Evolutionary conservation across 2,329 filamentous ascomycete genomes (phyloP).

Genomic region (Fusarium graminum): DNA sequence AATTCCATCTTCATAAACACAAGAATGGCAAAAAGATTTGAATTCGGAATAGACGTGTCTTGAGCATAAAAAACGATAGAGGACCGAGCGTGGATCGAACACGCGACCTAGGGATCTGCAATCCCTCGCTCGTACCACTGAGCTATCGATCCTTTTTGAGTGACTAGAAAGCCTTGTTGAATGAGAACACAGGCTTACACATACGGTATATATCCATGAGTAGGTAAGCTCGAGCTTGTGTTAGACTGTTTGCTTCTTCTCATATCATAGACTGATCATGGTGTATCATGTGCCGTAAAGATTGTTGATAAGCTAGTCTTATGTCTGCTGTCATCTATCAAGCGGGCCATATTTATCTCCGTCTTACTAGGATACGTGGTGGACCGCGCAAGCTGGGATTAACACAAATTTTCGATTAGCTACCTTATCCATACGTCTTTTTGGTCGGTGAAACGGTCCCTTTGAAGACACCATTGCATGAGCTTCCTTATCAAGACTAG

Average conservation of each 20-base stretch:
- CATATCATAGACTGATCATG: too few species aligned
- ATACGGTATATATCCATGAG: too few species aligned
- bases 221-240: too few species aligned
- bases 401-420: not conserved
- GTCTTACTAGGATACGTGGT: not conserved
- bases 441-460: not conserved
- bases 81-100: conserved; percentile 45
- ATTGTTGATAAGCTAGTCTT: not conserved
- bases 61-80: not conserved
- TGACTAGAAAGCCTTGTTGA: too few species aligned
- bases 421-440: not conserved
- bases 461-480: not conserved
- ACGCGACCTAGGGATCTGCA: conserved; percentile 46
- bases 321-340: too few species aligned
- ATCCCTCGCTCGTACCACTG: conserved; percentile 45
- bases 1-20: too few species aligned
- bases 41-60: not conserved
- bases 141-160: conserved; percentile 36
- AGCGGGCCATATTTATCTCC: not conserved
- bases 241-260: too few species aligned
- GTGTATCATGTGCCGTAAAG: not conserved
- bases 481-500: conserved; percentile 31
- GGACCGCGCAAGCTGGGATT: not conserved
- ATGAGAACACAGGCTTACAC: fast-evolving
- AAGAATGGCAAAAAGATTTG: not conserved